A percentile compares a stretch with the other conserved stretches of the same genome.
phyloP scores from a whole-genome alignment of 140 eudicot genomes.

The Senecio squalidus region DNA sequence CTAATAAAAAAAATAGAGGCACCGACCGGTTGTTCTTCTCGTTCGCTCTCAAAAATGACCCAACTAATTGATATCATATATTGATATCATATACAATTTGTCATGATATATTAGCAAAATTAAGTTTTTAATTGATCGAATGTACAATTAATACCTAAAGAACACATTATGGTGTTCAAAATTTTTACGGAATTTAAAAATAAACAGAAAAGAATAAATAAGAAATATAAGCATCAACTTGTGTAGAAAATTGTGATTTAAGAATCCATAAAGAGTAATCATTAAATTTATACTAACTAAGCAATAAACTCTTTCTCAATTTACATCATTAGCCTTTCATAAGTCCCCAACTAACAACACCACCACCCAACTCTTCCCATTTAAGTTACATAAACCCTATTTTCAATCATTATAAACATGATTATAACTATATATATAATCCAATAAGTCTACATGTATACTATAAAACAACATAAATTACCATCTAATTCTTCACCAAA shows the following conservation, averaged over 20 bases:
- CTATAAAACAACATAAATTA: neutral
- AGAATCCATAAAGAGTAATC: neutral
- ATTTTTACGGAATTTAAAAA: too few species aligned
- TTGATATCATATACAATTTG: too few species aligned
- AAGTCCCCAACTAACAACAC: constrained; percentile 1
- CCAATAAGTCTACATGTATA: too few species aligned
- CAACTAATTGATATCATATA: too few species aligned
- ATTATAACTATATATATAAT: neutral
- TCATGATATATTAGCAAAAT: too few species aligned
- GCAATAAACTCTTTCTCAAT: neutral
- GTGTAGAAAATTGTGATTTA: neutral
- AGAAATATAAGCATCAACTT: neutral
- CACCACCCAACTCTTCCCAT: neutral
- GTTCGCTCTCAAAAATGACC: too few species aligned
- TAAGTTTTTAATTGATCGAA: too few species aligned
- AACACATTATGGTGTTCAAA: too few species aligned
- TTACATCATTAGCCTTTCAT: neutral
- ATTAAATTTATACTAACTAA: neutral
- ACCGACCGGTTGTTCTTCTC: too few species aligned
- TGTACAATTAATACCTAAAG: too few species aligned
- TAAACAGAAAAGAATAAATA: neutral
- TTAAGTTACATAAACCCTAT: constrained; percentile 5
- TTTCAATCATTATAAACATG: neutral
- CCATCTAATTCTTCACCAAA: neutral
- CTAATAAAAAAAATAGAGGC: too few species aligned